Base-by-base conservation (phyloP, 371 early-diverging fungal genomes). In the Apophysomyces sp. region DNA sequence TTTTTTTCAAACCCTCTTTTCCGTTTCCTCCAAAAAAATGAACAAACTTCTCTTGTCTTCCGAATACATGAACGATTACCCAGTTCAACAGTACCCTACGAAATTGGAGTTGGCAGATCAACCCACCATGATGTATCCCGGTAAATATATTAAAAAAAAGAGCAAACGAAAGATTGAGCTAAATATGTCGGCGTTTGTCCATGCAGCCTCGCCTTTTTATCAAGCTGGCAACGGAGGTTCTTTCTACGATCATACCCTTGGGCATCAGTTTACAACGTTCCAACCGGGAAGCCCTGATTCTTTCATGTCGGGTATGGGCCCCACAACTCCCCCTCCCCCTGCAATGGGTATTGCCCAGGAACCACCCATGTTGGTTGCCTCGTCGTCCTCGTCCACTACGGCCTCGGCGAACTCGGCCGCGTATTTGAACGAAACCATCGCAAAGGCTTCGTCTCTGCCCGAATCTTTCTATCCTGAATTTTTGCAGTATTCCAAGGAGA, bases 401-500 rank as follows among this genome's bases (percentile, higher is more conserved):
- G 57, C 66, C 6, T 62, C 69, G 29, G 49, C 68, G 16, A 68
- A 72, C 13, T 66, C 71, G 15, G 52, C 67, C 12, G 57, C 67
- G 52, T 74, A 67, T 52, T 62, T 74, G 16, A 67, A 58, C 52
- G 71, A 78, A 41, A 73, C 79, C 7, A 69, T 78, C 36, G 78
- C 75, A 51, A 78, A 73, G 58, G 75, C 73, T 1, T 72, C 78
- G 12, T 69, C 78, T 13, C 57, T 78, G 16, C 78, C 78, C 5
- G 78, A 78, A 32, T 74, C 78, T 13, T 78, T 78, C 57, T 78
- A 75, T 52, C 78, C 78, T 30, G 78, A 78, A 57, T 78, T 78
- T 51, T 63, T 75, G 18, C 76, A 78, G 27, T 78, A 78, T 51
- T 75, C 76, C 4, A 75, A 78, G 54, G 78, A 78, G 55, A 67